These are phyloP conservation scores for Coniochaeta ligniaria DNA, from an alignment of 2,329 filamentous ascomycete species.

Conservation along the genomic window DNA sequence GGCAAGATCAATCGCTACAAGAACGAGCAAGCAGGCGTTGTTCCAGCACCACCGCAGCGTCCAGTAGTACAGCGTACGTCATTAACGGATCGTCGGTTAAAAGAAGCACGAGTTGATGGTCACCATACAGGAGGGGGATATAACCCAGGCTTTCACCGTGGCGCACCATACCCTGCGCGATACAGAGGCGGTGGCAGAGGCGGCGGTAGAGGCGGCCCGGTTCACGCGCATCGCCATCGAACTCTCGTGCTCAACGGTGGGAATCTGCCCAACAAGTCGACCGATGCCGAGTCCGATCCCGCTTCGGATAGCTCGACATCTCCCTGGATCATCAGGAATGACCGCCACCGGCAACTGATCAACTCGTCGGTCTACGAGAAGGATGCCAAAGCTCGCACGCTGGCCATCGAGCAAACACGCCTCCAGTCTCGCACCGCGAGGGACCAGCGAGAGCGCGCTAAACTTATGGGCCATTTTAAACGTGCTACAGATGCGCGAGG, in stretches of 20 bases:
- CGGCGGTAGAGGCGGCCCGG: constrained; percentile 23
- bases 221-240: constrained; percentile 35
- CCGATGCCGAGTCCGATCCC: constrained; percentile 18
- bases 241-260: constrained; percentile 58
- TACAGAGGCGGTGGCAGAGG: constrained; percentile 26
- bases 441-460: constrained; percentile 52
- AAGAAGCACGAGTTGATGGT: constrained; percentile 2
- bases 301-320: constrained; percentile 26
- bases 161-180: constrained; percentile 19
- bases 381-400: constrained; percentile 58
- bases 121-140: constrained; percentile 18
- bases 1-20: constrained; percentile 78
- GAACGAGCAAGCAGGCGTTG: constrained; percentile 45
- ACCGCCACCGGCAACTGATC: constrained; percentile 76
- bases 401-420: constrained; percentile 65
- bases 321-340: constrained; percentile 65
- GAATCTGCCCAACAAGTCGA: constrained; percentile 17
- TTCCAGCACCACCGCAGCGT: constrained; percentile 13
- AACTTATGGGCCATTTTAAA: constrained; percentile 41
- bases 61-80: constrained; percentile 27
- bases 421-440: constrained; percentile 46
- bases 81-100: neutral
- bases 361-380: constrained; percentile 74
- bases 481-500: constrained; percentile 20
- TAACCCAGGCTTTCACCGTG: neutral